These are phyloP conservation scores for Saitozyma podzolica DNA, from an alignment of 768 basidiomycete genomes.

Conservation along the genomic window DNA sequence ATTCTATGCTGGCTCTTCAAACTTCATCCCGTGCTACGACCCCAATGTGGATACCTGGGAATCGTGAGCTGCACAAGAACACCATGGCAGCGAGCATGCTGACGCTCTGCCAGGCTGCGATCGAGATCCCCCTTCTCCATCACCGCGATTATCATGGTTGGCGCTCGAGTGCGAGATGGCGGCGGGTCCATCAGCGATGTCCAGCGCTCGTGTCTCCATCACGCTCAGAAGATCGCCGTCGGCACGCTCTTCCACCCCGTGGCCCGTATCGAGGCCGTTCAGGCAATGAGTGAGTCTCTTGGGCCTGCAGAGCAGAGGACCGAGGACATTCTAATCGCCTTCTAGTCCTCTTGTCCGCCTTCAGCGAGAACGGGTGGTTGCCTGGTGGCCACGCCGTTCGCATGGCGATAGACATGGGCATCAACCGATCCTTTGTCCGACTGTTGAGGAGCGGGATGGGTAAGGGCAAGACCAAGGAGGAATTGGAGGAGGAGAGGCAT, in stretches of 20 bases:
- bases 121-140: constrained; percentile 91
- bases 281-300: constrained; percentile 77
- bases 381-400: constrained; percentile 92
- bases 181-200: constrained; percentile 77
- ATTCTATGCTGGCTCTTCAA: constrained; percentile 90
- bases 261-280: constrained; percentile 78
- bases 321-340: background rate
- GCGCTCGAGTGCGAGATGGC: constrained; percentile 83
- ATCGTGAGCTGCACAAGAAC: constrained; percentile 46
- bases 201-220: constrained; percentile 71
- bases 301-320: no score
- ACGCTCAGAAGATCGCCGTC: constrained; percentile 69
- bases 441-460: constrained; percentile 73
- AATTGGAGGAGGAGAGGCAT: constrained; percentile 67
- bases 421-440: constrained; percentile 89
- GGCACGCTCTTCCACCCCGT: constrained; percentile 86
- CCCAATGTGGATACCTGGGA: constrained; percentile 79
- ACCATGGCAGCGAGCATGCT: background rate
- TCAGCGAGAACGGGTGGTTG: constrained; percentile 95
- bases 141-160: constrained; percentile 90
- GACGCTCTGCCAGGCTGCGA: constrained; percentile 58
- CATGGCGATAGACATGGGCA: constrained; percentile 91
- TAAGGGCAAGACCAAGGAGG: constrained; percentile 60
- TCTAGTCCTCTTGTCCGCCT: constrained; percentile 83
- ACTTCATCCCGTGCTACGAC: constrained; percentile 86